Evolutionary conservation across 2,329 filamentous ascomycete genomes (phyloP).

Genomic region (Colletotrichum eremochloae): DNA sequence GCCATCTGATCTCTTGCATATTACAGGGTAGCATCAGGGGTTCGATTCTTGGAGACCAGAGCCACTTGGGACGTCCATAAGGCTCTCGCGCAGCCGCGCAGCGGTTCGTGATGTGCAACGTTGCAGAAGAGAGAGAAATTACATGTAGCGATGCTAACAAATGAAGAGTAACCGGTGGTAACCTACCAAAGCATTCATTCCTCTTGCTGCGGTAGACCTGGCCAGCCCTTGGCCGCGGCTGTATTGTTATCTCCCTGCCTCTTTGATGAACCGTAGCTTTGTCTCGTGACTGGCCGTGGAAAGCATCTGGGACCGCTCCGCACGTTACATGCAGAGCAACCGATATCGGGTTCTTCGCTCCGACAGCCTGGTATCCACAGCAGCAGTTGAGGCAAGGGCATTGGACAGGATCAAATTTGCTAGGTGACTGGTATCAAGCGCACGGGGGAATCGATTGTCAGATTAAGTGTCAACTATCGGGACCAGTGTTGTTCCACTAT

Average conservation of each 20-base stretch:
- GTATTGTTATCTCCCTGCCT: neutral
- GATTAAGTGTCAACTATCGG: neutral
- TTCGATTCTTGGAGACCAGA: neutral
- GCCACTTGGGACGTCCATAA: conserved; percentile 17
- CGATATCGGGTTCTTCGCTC: neutral
- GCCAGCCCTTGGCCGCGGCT: neutral
- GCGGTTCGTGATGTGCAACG: conserved; percentile 28
- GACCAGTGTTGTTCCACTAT: neutral
- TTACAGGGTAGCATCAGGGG: conserved; percentile 20
- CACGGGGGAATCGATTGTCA: neutral
- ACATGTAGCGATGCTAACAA: neutral
- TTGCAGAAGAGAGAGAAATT: conserved; percentile 10
- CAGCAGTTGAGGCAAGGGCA: too few species aligned
- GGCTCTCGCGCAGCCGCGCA: neutral
- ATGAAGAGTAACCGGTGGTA: neutral
- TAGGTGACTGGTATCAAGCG: too few species aligned
- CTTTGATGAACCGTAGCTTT: neutral
- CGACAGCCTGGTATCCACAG: neutral
- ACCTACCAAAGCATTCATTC: neutral
- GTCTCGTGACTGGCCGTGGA: neutral
- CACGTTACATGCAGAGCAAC: conserved; percentile 10
- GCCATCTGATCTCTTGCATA: conserved; percentile 40
- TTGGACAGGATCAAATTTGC: neutral
- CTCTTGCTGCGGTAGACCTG: neutral
- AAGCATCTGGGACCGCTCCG: neutral